Evolutionary conservation across 257 asterid genomes (phyloP), one percentile per base, ranked within the genome.

Genomic region (Phtheirospermum japonicum): DNA sequence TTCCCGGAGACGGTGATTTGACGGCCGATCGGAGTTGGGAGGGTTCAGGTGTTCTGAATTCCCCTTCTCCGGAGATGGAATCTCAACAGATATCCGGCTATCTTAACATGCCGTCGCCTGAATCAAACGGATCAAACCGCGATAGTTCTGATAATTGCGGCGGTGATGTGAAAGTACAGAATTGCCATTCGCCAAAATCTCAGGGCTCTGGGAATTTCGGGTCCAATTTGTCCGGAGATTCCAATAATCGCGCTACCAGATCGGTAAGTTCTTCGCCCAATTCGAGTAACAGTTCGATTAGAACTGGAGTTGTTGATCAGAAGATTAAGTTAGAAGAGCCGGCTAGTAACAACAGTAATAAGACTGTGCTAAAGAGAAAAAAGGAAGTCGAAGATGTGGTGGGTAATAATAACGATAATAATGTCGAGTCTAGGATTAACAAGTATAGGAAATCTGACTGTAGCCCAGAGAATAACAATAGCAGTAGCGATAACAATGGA

Each of bases 101-200:
- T 70, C 76, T 91, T 50, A 84, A 84, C 71, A 74, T 84, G 67
- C 76, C 78, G 39, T 88, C 95, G 10, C 92, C 98, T 13, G 98
- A 88, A 69, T 88, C 94, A 9, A 77, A 80, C 34, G 96, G 92
- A 55, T 87, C 90, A 52, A 85, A 83, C 45, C 82, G 73, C 7
- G 79, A 51, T 6, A 59, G 68, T 65, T 16, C 73, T 55, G 78
- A 61, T 30, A 65, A 68, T 34, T 43, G 78, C 62, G 63, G 45
- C 13, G 77, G 20, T 66, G 89, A 66, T 18, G 53, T 12, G 4
- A 87, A 82, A 82, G 85, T 55, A 33, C 48, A 77, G 82, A 76
- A 65, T 73, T 83, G 85, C 77, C 74, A 67, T 39, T 87, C 92
- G 49, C 92, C 95, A 1, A 87, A 85, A 34, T 83, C 90, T 45